Conservation (phyloP, 192 early-diverging fungal genomes). For the Obelidium mucronatum region DNA sequence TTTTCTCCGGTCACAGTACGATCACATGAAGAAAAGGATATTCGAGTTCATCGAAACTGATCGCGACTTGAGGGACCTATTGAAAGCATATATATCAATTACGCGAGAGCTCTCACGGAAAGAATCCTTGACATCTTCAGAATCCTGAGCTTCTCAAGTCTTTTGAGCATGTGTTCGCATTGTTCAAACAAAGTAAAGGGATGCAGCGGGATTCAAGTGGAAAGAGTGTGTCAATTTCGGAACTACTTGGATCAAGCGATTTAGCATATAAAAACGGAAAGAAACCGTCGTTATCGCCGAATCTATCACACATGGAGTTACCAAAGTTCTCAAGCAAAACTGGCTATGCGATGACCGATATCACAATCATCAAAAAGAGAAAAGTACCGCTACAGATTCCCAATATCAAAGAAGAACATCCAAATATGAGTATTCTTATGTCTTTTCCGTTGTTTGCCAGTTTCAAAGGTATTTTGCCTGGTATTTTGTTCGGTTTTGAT, state of each 20-base stretch:
- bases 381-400: neutral
- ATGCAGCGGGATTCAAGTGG: no score
- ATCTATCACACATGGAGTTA: neutral
- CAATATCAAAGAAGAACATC: neutral
- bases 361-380: neutral
- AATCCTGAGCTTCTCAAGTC: constrained; percentile 1
- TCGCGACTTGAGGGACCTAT: neutral
- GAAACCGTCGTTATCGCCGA: neutral
- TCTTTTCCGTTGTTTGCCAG: constrained; percentile 48
- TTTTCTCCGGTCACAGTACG: neutral
- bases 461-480: no score
- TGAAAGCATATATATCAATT: neutral
- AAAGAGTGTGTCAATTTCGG: neutral
- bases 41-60: constrained; percentile 3
- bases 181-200: neutral
- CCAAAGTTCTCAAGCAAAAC: neutral
- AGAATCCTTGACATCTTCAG: neutral
- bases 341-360: neutral
- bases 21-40: neutral
- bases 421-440: constrained; percentile 18
- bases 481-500: no score
- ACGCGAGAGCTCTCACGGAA: neutral
- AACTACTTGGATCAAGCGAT: neutral
- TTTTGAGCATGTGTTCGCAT: neutral
- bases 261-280: no score